Evolutionary conservation across 2,329 filamentous ascomycete species (phyloP), one percentile per base, ranked within the genome.

Genomic region (Colletotrichum plurivorum): DNA sequence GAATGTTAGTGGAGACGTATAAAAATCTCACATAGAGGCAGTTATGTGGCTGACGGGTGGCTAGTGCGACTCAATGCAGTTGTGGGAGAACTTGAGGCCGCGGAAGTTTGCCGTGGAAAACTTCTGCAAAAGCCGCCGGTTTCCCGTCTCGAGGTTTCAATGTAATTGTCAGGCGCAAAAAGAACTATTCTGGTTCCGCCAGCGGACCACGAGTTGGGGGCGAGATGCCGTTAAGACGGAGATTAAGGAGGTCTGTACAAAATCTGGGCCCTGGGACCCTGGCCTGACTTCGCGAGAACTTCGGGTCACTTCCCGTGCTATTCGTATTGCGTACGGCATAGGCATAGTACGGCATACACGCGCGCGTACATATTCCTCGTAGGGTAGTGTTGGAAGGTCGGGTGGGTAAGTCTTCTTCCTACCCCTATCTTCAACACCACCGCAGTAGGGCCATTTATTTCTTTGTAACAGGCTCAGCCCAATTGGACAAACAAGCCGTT

Each of bases 401-500:
- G 46, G 18, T 62, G 58, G 58, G 36, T 62, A 54, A 62, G 49
- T 45, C 16, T 54, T 62, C 49, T 31, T 46, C 49, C 49, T 15
- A 15, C 31, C 57, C 10, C 39, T n/a, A 45, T 36, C 22, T 41
- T 52, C 25, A 20, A 16, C 57, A 15, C 20, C 16, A 39, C 43
- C 43, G 25, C 15, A 16, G 31, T 36, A 36, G 9, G 8, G 31
- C 16, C 22, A 51, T 66, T 10, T 66, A 51, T 66, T 10, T 66
- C n/a, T 66, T 66, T 60, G 55, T 66, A 60, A 69, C 49, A 45
- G 15, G 20, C 22, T 58, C 31, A 56, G 62, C 43, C 43, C 27
- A 18, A 69, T 69, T 67, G 55, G 55, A 55, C 20, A 36, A 36
- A 16, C 49, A 36, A 15, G 31, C 48, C 31, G 18, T 59, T 60